Percentiles rank a stretch among this genome's conserved stretches.
Conservation (phyloP, 352 stramenopile species). For the Phytophthora rubi region DNA sequence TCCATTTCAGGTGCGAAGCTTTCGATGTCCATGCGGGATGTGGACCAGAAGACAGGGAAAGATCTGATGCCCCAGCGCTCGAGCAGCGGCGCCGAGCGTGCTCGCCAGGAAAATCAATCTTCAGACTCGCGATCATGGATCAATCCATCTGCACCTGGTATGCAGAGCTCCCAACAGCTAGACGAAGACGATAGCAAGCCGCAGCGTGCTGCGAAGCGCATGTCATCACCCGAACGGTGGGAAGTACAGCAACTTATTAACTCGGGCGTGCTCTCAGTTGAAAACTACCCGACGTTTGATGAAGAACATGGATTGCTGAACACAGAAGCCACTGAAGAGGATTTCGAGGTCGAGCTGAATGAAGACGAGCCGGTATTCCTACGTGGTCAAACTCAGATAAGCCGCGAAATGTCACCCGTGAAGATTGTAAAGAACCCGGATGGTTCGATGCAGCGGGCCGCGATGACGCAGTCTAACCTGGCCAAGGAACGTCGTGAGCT, state of each 20-base stretch:
- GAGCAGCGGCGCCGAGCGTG: slow-evolving; percentile 57
- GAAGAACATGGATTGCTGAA: slow-evolving; percentile 89
- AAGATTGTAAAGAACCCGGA: slow-evolving; percentile 99
- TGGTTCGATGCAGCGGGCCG: slow-evolving; percentile 96
- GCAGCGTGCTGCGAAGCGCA: slow-evolving; percentile 83
- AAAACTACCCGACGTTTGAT: slow-evolving; percentile 98
- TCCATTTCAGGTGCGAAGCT: slow-evolving; percentile 91
- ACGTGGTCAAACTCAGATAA: slow-evolving; percentile 92
- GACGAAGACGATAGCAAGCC: slow-evolving; percentile 78
- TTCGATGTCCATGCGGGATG: slow-evolving; percentile 97
- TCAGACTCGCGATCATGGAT: slow-evolving; percentile 81
- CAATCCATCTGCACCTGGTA: slow-evolving; percentile 85
- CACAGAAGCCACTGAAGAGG: slow-evolving; percentile 82
- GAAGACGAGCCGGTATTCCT: slow-evolving; percentile 98
- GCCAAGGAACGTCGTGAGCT: slow-evolving; percentile 98
- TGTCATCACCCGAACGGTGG: slow-evolving; percentile 97
- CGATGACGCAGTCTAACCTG: slow-evolving; percentile 96
- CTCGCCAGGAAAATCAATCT: slow-evolving; percentile 52
- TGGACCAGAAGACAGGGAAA: slow-evolving; percentile 94
- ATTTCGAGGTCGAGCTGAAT: slow-evolving; percentile 96
- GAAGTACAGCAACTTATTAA: slow-evolving; percentile 98
- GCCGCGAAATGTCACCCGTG: slow-evolving; percentile 93
- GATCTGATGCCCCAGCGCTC: slow-evolving; percentile 96
- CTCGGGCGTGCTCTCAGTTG: slow-evolving; percentile 96
- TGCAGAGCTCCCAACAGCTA: slow-evolving; percentile 66